A percentile compares a stretch with the other conserved stretches of the same genome.
Evolutionary conservation across 108 stramenopile genomes (phyloP).

Genomic region (Nitzschia sp.): DNA sequence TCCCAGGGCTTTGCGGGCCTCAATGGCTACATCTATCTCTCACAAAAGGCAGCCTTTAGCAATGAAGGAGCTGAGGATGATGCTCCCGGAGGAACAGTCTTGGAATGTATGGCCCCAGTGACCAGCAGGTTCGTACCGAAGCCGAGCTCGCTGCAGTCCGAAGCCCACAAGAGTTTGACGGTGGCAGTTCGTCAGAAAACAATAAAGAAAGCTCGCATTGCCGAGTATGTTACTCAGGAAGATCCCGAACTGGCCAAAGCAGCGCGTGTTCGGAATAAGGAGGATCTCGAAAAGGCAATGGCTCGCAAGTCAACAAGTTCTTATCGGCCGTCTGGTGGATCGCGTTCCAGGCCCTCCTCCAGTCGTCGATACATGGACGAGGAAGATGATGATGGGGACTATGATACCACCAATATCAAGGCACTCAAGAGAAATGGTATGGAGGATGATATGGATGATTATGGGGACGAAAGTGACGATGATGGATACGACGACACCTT

Average conservation of each 20-base stretch:
- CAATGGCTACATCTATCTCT: slow-evolving; percentile 74
- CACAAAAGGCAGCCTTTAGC: slow-evolving; percentile 62
- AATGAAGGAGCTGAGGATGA: slow-evolving; percentile 41
- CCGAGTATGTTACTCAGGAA: slow-evolving; percentile 70
- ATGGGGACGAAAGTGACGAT: slow-evolving; percentile 62
- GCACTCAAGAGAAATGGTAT: slow-evolving; percentile 53
- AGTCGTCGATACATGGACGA: slow-evolving; percentile 74
- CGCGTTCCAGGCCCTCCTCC: slow-evolving; percentile 56
- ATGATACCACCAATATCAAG: slow-evolving; percentile 71
- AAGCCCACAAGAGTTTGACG: slow-evolving; percentile 80
- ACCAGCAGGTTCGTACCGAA: slow-evolving; percentile 53
- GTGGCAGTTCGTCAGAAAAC: slow-evolving; percentile 74
- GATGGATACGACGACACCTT: slow-evolving; percentile 67
- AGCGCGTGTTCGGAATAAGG: slow-evolving; percentile 66
- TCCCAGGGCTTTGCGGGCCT: slow-evolving; percentile 53
- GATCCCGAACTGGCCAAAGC: slow-evolving; percentile 85
- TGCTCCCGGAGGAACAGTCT: slow-evolving; percentile 56
- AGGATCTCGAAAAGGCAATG: slow-evolving; percentile 62
- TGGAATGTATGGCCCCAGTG: slow-evolving; percentile 73
- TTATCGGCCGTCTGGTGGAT: slow-evolving; percentile 6
- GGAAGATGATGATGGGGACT: slow-evolving; percentile 62
- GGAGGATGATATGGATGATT: slow-evolving; percentile 72
- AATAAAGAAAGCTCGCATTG: slow-evolving; percentile 74
- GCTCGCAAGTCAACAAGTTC: slow-evolving; percentile 38
- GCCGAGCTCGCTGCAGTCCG: slow-evolving; percentile 73